These are phyloP conservation scores for Blastobotrys chiropterorum DNA, from an alignment of 805 yeast species.

Conservation along the genomic window DNA sequence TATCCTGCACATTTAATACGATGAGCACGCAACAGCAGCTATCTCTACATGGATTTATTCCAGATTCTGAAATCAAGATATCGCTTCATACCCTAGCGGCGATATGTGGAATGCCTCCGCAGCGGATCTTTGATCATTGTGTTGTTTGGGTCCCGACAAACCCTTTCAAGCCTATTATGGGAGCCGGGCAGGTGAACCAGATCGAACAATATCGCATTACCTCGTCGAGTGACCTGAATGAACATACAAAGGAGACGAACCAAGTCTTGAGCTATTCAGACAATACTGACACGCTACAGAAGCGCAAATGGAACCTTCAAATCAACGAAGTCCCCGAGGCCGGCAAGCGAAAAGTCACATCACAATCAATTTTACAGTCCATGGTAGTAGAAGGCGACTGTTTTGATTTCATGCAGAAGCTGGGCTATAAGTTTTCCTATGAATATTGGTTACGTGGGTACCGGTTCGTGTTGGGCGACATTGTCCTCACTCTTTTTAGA, in stretches of 20 bases:
- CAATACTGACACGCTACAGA: constrained; percentile 4
- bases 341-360: constrained; percentile 43
- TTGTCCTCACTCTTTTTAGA: constrained; percentile 50
- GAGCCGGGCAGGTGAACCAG: constrained; percentile 29
- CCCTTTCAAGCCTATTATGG: constrained; percentile 25
- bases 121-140: constrained; percentile 22
- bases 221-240: constrained; percentile 6
- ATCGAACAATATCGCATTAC: constrained; percentile 32
- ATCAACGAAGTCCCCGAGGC: constrained; percentile 35
- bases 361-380: constrained; percentile 62
- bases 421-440: constrained; percentile 64
- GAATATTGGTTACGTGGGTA: constrained; percentile 59
- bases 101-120: constrained; percentile 33
- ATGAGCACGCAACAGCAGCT: constrained; percentile 32
- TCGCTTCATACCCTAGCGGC: constrained; percentile 30
- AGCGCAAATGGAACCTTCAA: constrained; percentile 25
- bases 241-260: constrained; percentile 7
- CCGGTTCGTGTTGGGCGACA: constrained; percentile 54
- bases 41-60: constrained; percentile 29
- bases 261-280: background rate
- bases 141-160: constrained; percentile 30
- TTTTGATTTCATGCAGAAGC: constrained; percentile 43
- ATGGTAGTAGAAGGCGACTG: constrained; percentile 32
- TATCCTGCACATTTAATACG: background rate
- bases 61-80: constrained; percentile 27